Evolutionary conservation across 805 yeast genomes (phyloP).

Genomic region (Ascoidea rubescens): DNA sequence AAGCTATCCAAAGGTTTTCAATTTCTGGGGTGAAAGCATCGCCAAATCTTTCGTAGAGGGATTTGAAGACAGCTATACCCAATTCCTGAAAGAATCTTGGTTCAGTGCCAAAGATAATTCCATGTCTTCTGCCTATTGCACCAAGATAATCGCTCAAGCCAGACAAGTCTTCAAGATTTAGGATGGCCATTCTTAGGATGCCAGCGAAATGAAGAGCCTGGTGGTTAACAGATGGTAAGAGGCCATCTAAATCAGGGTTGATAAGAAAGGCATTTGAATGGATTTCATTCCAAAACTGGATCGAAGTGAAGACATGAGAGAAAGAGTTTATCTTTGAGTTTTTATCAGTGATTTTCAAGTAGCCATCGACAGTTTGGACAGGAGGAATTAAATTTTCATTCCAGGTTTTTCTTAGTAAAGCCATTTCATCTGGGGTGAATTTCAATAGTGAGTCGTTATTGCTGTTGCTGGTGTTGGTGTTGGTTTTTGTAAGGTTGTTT

Average conservation of each 20-base stretch:
- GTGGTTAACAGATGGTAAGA: slow-evolving; percentile 9
- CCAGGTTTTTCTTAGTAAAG: slow-evolving; percentile 10
- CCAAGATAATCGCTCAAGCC: slow-evolving; percentile 9
- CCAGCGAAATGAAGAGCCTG: slow-evolving; percentile 10
- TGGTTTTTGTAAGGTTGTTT: too few relatives aligned
- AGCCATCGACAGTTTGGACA: slow-evolving; percentile 2
- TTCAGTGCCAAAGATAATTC: slow-evolving; percentile 11
- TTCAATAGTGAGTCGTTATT: slow-evolving; percentile 1
- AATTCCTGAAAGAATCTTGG: slow-evolving; percentile 10
- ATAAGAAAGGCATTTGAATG: slow-evolving; percentile 5
- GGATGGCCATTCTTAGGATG: slow-evolving; percentile 10
- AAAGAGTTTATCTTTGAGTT: slow-evolving; percentile 3
- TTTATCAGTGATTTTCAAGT: neutral
- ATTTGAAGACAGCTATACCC: slow-evolving; percentile 10
- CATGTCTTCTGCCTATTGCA: slow-evolving; percentile 11
- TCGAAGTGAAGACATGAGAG: slow-evolving; percentile 6
- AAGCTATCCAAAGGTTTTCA: slow-evolving; percentile 13
- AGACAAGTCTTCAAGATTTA: slow-evolving; percentile 8
- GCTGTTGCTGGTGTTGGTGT: neutral
- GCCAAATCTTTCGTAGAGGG: slow-evolving; percentile 8
- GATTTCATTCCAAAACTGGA: slow-evolving; percentile 11
- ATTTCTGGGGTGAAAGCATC: slow-evolving; percentile 11
- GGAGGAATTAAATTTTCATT: slow-evolving; percentile 4
- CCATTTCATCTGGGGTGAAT: slow-evolving; percentile 6
- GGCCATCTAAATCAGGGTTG: slow-evolving; percentile 6